Evolutionary conservation across 805 yeast species (phyloP).

Genomic region (Hanseniaspora lachancei): DNA sequence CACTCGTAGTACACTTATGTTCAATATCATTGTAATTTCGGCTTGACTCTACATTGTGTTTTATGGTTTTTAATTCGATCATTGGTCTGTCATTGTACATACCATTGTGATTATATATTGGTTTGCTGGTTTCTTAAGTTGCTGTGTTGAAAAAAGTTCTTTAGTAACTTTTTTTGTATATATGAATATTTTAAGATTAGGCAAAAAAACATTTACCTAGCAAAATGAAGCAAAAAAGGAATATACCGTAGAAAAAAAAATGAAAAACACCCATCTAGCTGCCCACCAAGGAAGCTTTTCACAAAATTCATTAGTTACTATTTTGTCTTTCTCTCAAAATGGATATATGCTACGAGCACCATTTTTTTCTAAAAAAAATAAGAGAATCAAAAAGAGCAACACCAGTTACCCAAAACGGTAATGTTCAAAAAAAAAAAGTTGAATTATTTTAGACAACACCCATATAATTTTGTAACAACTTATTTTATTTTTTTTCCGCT

Average conservation of each 20-base stretch:
- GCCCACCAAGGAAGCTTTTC: background rate
- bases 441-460: background rate
- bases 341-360: no score
- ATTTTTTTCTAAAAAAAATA: no score
- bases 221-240: no score
- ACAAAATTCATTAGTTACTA: no score
- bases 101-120: constrained; percentile 12
- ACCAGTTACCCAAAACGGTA: background rate
- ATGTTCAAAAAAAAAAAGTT: background rate
- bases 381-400: no score
- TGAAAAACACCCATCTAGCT: background rate
- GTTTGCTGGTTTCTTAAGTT: constrained; percentile 4
- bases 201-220: no score
- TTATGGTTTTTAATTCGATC: background rate
- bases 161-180: background rate
- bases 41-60: no score
- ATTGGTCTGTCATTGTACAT: constrained; percentile 3
- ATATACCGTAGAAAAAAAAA: background rate
- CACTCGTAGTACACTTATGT: no score
- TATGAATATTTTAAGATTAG: background rate
- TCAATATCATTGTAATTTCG: no score
- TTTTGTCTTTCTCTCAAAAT: no score
- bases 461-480: background rate
- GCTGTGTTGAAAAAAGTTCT: background rate
- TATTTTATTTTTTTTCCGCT: background rate